Base-by-base conservation (phyloP, 768 basidiomycete genomes). In the Leucosporidium yakuticum region DNA sequence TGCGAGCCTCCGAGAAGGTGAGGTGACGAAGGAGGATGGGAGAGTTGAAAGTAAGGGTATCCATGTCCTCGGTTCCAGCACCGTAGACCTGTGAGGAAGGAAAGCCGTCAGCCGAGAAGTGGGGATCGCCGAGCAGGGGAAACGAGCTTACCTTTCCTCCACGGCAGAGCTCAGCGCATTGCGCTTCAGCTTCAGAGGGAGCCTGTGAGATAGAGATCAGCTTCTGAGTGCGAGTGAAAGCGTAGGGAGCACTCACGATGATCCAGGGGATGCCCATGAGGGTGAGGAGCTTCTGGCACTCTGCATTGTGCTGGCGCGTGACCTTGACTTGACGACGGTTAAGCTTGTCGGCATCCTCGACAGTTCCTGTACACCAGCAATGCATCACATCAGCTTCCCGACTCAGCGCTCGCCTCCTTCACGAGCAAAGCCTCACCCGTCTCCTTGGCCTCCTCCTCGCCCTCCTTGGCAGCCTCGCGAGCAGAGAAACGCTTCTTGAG, bases 11-110 rank as follows among this genome's bases (percentile, higher is more conserved):
- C 19, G 91, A 93, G 81, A 98, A 97, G 19, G 96, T 98, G 67
- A 99, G 85, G 79, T 97, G 96, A 34, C 96, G 90, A 74, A 89
- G 88, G 14, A 99, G 83, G 54, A 95, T 87, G 2, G 96, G 95
- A 0, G 95, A 81, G 73, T 85, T 84, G 82, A 99, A 99, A 1
- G 96, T 99, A 27, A 99, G 85, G 12, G 96, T 99, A 76, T 99
- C 96, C 96, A 99, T 99, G 79, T 99, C 96, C 80, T 98, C 96
- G 0, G 94, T 96, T 20, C 96, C 96, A 12, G 96, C 94, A 1
- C 91, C 96, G 77, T 91, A 98, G 32, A 98, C 91, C 90, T 92
- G 58, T 32, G 29, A 20, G 3, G 34, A n/a, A 31, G 21, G 56
- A 48, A 14, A 17, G n/a, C n/a, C n/a, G 39, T 8, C 27, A 34